phyloP scores from a whole-genome alignment of 2,329 filamentous ascomycete species.

The Colletotrichum magnum region DNA sequence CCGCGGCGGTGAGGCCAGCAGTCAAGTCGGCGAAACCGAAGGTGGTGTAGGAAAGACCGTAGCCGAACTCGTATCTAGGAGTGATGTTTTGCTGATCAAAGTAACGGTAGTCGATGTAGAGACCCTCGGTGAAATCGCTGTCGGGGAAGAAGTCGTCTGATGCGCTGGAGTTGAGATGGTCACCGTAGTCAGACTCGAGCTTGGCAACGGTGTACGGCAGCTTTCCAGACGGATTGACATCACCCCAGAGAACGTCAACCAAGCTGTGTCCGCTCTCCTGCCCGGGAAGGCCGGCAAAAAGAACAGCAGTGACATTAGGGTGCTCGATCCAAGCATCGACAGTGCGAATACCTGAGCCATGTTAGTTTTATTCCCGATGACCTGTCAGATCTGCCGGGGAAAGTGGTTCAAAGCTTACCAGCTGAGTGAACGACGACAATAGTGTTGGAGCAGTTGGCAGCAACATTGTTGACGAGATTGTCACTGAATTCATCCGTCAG shows the following conservation, averaged over 20 bases:
- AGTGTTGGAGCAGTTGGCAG: slow-evolving; percentile 71
- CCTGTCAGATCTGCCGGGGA: not conserved
- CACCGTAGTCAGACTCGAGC: slow-evolving; percentile 69
- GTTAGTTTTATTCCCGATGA: not conserved
- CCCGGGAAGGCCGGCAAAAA: slow-evolving; percentile 76
- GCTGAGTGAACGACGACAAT: slow-evolving; percentile 77
- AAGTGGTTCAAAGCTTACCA: slow-evolving; percentile 45
- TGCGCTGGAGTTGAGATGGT: slow-evolving; percentile 49
- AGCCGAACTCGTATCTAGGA: slow-evolving; percentile 70
- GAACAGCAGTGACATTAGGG: slow-evolving; percentile 73
- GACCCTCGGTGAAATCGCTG: slow-evolving; percentile 65
- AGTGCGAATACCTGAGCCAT: slow-evolving; percentile 56
- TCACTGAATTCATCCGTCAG: slow-evolving; percentile 78
- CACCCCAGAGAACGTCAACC: slow-evolving; percentile 70
- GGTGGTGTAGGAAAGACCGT: slow-evolving; percentile 69
- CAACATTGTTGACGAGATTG: slow-evolving; percentile 68
- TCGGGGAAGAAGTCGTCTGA: slow-evolving; percentile 60
- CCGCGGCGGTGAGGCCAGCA: slow-evolving; percentile 49
- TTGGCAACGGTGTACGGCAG: slow-evolving; percentile 74
- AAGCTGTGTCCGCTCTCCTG: slow-evolving; percentile 72
- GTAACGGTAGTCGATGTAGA: slow-evolving; percentile 68
- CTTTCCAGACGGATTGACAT: slow-evolving; percentile 68
- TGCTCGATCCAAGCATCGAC: slow-evolving; percentile 75
- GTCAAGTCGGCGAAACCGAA: slow-evolving; percentile 63
- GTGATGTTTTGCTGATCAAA: slow-evolving; percentile 64